These are phyloP conservation scores for Tuber aestivum DNA, from an alignment of 495 filamentous ascomycete species.

Conservation along the genomic window DNA sequence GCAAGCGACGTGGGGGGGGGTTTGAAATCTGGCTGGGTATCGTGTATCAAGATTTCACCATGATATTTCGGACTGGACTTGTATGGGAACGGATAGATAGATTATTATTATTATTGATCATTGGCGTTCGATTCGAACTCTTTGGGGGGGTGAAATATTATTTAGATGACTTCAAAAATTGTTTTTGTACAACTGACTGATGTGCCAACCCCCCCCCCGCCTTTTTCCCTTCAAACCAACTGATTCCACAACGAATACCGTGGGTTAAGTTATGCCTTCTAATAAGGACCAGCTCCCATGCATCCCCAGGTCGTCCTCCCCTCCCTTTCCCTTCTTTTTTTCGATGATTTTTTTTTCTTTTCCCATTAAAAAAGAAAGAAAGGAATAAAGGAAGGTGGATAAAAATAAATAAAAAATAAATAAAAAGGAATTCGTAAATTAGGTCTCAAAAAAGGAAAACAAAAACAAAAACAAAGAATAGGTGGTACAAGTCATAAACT, in stretches of 20 bases:
- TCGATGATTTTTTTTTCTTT: not conserved
- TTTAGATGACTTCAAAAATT: slow-evolving; percentile 2
- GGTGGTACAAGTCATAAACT: not conserved
- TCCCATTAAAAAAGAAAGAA: not conserved
- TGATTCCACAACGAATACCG: not conserved
- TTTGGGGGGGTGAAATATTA: not conserved
- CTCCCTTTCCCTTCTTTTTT: not conserved
- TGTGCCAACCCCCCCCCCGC: not conserved
- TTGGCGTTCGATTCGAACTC: not conserved
- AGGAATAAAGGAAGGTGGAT: not conserved
- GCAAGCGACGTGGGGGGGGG: not conserved
- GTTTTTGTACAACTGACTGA: not conserved
- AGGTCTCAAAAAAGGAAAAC: not conserved
- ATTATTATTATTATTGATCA: not conserved
- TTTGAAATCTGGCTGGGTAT: not conserved
- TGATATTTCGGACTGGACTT: not conserved
- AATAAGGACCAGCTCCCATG: not conserved
- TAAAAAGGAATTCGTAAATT: too few relatives aligned
- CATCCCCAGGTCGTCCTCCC: not conserved
- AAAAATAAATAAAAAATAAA: not conserved
- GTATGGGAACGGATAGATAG: not conserved
- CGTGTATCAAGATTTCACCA: not conserved
- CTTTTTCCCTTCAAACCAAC: not conserved
- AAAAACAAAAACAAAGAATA: too few relatives aligned
- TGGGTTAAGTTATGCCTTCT: not conserved